phyloP scores from a whole-genome alignment of 1,139 yeast species.

The Pneumocystis carinii region DNA sequence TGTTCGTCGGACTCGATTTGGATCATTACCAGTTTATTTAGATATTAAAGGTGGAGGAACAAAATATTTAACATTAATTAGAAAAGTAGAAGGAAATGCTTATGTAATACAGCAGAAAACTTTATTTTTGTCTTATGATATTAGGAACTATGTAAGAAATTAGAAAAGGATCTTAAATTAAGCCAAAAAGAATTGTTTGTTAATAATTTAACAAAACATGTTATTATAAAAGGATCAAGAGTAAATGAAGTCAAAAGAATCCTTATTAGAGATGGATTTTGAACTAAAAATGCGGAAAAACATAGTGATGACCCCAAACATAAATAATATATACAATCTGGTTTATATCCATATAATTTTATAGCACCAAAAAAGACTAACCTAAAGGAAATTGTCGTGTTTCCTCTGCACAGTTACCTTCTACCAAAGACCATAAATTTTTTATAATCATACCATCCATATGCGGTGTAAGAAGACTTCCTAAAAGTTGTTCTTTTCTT shows the following conservation, averaged over 20 bases:
- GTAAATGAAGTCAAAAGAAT: not conserved
- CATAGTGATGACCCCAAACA: not conserved
- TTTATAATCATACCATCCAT: not conserved
- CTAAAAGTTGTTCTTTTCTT: slow-evolving; percentile 1
- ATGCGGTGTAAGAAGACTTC: not conserved
- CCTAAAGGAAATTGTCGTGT: not conserved
- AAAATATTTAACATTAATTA: not conserved
- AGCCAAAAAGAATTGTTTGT: not conserved
- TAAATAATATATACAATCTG: not conserved
- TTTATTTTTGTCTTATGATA: not conserved
- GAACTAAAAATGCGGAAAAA: not conserved
- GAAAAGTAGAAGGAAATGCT: slow-evolving; percentile 1
- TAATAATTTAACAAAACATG: not conserved
- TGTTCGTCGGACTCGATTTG: not conserved
- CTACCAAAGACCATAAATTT: not conserved
- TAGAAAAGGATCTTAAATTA: not conserved
- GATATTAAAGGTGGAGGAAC: slow-evolving; percentile 1
- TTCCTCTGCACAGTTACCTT: not conserved
- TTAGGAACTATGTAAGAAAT: not conserved
- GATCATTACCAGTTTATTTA: not conserved
- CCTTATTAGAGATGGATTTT: not conserved
- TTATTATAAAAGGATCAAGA: not conserved
- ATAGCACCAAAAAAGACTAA: not conserved
- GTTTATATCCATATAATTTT: not conserved
- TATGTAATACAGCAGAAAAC: not conserved